A percentile compares a stretch with the other conserved stretches of the same genome.
Conservation (phyloP, 2,329 filamentous ascomycete species). For the Lachnellula suecica region DNA sequence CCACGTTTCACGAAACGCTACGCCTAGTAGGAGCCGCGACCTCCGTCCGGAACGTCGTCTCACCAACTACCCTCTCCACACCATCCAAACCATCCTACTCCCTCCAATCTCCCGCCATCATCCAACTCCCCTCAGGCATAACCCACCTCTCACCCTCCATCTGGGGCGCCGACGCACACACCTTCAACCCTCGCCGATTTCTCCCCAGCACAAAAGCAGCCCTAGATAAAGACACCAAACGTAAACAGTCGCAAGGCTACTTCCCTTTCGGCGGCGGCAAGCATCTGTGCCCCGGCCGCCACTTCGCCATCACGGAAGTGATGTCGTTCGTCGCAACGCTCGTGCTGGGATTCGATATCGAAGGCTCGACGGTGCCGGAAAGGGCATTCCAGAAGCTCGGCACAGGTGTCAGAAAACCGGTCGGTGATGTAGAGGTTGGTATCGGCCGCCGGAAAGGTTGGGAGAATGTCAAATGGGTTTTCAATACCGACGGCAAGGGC, state of each 20-base stretch:
- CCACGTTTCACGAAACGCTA: conserved; percentile 45
- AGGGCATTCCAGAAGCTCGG: conserved; percentile 22
- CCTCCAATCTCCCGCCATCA: conserved; percentile 41
- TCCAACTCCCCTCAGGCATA: conserved; percentile 44
- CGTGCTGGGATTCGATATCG: conserved; percentile 31
- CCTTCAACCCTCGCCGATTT: conserved; percentile 45
- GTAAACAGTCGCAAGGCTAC: conserved; percentile 30
- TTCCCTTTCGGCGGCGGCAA: conserved; percentile 41
- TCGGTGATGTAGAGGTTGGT: conserved; percentile 19
- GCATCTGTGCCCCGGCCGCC: conserved; percentile 39
- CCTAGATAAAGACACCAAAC: conserved; percentile 15
- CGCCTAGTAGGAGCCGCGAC: conserved; percentile 40
- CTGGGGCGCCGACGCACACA: conserved; percentile 42
- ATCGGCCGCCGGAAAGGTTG: conserved; percentile 21
- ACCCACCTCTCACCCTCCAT: conserved; percentile 41
- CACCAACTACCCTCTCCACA: conserved; percentile 40
- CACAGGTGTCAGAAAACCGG: conserved; percentile 26
- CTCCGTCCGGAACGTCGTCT: conserved; percentile 40
- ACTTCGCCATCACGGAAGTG: conserved; percentile 41
- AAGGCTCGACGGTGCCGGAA: conserved; percentile 15
- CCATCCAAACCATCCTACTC: conserved; percentile 36
- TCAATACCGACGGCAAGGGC: conserved; percentile 10
- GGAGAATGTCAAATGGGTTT: conserved; percentile 28
- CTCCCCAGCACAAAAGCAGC: conserved; percentile 23
- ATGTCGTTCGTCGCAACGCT: conserved; percentile 34